These are phyloP conservation scores for Globisporangium acanthophoron DNA, from an alignment of 352 stramenopile genomes.

Conservation along the genomic window DNA sequence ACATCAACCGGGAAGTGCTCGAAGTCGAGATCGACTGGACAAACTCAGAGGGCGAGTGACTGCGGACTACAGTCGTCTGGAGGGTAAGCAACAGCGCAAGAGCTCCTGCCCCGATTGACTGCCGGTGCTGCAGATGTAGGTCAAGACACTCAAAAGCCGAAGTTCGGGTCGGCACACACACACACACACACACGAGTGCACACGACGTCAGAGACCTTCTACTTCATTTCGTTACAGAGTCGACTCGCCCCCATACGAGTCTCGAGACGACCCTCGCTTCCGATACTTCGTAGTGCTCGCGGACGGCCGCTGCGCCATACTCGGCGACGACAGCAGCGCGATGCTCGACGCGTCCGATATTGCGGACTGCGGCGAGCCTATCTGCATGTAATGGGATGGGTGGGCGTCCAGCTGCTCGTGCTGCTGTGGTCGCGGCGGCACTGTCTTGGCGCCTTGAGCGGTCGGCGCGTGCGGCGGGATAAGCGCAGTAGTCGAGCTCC, in stretches of 20 bases:
- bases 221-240: neutral
- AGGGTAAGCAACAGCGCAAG: too few species aligned
- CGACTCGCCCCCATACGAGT: neutral
- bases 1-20: too few species aligned
- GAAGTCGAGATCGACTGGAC: too few species aligned
- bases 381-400: conserved; percentile 23
- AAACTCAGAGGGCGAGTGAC: too few species aligned
- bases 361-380: conserved; percentile 53
- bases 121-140: too few species aligned
- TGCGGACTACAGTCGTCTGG: too few species aligned
- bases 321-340: conserved; percentile 44
- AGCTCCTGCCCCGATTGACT: too few species aligned
- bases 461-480: conserved; percentile 16
- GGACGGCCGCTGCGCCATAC: conserved; percentile 16
- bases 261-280: neutral
- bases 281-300: neutral
- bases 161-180: neutral
- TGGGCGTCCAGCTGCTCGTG: neutral
- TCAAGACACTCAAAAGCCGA: too few species aligned
- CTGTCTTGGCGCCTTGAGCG: conserved; percentile 14
- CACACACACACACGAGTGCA: neutral
- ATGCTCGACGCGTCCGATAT: conserved; percentile 58
- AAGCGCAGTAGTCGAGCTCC: conserved; percentile 17
- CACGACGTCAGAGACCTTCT: too few species aligned
- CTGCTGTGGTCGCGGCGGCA: conserved; percentile 19